Conservation (phyloP, 345 rosid species). For the Boechera divaricarpa region DNA sequence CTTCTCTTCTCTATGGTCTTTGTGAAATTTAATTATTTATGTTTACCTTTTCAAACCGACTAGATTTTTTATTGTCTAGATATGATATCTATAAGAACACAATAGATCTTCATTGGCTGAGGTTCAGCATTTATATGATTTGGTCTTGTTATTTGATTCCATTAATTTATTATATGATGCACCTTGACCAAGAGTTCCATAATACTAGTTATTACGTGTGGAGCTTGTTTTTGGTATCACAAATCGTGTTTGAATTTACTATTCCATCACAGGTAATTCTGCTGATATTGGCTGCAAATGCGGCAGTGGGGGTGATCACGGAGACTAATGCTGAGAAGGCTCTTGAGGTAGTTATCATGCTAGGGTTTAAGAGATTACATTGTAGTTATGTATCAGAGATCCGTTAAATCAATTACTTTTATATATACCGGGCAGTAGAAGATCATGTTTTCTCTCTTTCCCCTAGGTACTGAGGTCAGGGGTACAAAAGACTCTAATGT, state of each 20-base stretch:
- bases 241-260: slow-evolving; percentile 30
- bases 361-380: slow-evolving; percentile 1
- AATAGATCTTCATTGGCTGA: neutral
- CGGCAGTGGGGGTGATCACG: slow-evolving; percentile 96
- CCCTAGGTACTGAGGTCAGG: too few species aligned
- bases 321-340: slow-evolving; percentile 99
- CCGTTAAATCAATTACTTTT: neutral
- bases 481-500: too few species aligned
- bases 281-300: slow-evolving; percentile 98
- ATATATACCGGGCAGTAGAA: slow-evolving; percentile 14
- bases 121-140: slow-evolving; percentile 18
- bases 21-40: neutral
- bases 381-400: slow-evolving; percentile 14
- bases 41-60: slow-evolving; percentile 6
- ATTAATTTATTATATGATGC: neutral
- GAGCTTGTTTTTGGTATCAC: slow-evolving; percentile 16
- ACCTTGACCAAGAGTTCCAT: slow-evolving; percentile 16
- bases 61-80: slow-evolving; percentile 8
- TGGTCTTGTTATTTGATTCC: neutral
- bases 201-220: slow-evolving; percentile 13
- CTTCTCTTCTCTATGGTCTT: neutral
- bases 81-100: slow-evolving; percentile 11
- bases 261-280: slow-evolving; percentile 74
- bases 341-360: slow-evolving; percentile 70
- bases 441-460: too few species aligned